These are phyloP conservation scores for Corylus avellana DNA, from an alignment of 306 rosid species.

Conservation along the genomic window DNA sequence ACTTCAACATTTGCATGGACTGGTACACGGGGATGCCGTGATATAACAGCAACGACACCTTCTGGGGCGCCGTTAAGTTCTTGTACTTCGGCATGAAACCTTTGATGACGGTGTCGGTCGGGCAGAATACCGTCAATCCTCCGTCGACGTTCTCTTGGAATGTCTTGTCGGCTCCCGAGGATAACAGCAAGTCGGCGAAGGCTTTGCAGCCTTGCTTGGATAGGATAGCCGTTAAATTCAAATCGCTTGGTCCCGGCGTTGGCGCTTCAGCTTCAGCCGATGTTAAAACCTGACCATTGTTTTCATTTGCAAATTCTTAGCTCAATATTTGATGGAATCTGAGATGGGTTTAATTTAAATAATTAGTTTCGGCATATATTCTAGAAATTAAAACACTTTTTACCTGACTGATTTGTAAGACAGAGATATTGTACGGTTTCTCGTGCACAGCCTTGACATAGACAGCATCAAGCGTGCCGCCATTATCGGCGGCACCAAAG, in stretches of 20 bases:
- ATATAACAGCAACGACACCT: conserved; percentile 56
- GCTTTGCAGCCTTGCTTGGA: conserved; percentile 88
- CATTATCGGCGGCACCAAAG: conserved; percentile 64
- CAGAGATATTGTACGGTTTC: conserved; percentile 67
- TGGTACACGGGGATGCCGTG: conserved; percentile 83
- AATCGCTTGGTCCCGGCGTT: conserved; percentile 55
- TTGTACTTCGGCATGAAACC: conserved; percentile 68
- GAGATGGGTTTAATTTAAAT: too few species aligned
- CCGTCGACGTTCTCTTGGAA: conserved; percentile 64
- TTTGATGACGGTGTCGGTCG: conserved; percentile 53
- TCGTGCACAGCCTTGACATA: conserved; percentile 73
- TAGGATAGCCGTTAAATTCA: conserved; percentile 61
- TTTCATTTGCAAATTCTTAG: not conserved
- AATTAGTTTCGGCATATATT: too few species aligned
- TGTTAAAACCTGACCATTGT: conserved; percentile 43
- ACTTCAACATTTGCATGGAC: conserved; percentile 70
- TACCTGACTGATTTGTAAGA: conserved; percentile 75
- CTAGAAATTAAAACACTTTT: too few species aligned
- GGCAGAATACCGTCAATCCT: conserved; percentile 90
- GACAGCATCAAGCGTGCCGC: conserved; percentile 52
- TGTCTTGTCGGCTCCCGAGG: conserved; percentile 57
- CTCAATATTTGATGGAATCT: too few species aligned
- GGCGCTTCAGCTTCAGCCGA: conserved; percentile 98
- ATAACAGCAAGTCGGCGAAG: conserved; percentile 58
- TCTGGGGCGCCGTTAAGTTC: conserved; percentile 62